Evolutionary conservation across 225 moss, liverwort and hornwort genomes (phyloP), one percentile per base, ranked within the genome.

Genomic region (Thuidium tamariscinum): DNA sequence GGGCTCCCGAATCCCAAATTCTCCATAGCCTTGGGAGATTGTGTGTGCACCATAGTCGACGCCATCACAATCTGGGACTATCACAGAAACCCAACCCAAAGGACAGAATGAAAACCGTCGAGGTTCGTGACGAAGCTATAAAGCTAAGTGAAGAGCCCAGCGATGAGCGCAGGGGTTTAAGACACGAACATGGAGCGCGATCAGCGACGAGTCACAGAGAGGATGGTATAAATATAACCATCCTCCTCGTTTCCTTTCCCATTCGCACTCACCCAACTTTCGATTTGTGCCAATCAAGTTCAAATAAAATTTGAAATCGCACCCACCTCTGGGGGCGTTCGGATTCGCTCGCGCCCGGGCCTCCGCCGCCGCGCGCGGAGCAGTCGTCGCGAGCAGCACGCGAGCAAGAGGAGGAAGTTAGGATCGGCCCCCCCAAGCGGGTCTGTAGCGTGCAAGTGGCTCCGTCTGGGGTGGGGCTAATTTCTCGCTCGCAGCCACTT

Each of bases 401-500:
- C 49, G 21, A 49, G 21, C 34, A 20, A 23, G 34, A 3, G 5
- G 34, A 49, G 51, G 4, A 14, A 51, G 23, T 57, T 57, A 22
- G 75, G 64, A 65, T 34, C 44, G 71, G 52, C 62, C 64, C 59
- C 73, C 3, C 71, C 65, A 48, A 4, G 60, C 41, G 60, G 39
- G 19, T 60, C 55, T 67, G 27, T 56, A 51, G 48, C 46, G 3
- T 52, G 81, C 79, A 89, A 87, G 80, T 87, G 73, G 89, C 81
- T 59, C 70, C 55, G n/a, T 36, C 54, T 68, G n/a, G 30, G 36
- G 17, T 23, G 59, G 75, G 75, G 69, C 87, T 81, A 84, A 90
- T 87, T 81, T 84, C 81, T 84, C 87, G 90, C 90, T 89, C 41
- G 75, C 89, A 89, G 87, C 89, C 90, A 56, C 46, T 67, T 27